Conservation (phyloP, 2,329 filamentous ascomycete genomes). For the Huntiella bhutanensis region DNA sequence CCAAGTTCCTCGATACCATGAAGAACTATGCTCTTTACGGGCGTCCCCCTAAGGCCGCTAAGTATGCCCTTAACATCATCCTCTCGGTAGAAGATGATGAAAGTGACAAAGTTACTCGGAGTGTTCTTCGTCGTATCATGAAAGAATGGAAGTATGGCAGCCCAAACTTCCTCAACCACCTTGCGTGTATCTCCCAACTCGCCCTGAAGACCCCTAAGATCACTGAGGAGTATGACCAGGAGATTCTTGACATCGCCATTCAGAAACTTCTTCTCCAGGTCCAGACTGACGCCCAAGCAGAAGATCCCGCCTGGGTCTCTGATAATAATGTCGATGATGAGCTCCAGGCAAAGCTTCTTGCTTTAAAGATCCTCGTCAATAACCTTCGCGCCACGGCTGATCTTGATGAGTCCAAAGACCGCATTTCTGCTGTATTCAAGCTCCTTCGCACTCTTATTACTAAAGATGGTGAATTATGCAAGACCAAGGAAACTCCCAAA, state of each 20-base stretch:
- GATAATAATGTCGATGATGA: slow-evolving; percentile 58
- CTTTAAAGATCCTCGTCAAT: slow-evolving; percentile 73
- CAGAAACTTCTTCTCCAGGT: slow-evolving; percentile 55
- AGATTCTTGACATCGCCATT: slow-evolving; percentile 61
- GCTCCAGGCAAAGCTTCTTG: slow-evolving; percentile 63
- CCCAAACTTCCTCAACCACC: slow-evolving; percentile 55
- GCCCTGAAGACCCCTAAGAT: slow-evolving; percentile 56
- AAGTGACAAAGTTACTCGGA: slow-evolving; percentile 63
- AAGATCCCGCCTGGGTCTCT: slow-evolving; percentile 46
- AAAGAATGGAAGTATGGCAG: slow-evolving; percentile 56
- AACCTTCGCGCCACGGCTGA: slow-evolving; percentile 47
- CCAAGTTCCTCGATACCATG: slow-evolving; percentile 64
- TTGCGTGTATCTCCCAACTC: slow-evolving; percentile 55
- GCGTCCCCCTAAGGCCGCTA: slow-evolving; percentile 62
- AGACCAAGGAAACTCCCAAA: slow-evolving; percentile 53
- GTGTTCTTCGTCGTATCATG: slow-evolving; percentile 58
- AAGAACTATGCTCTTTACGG: slow-evolving; percentile 70
- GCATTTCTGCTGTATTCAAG: slow-evolving; percentile 52
- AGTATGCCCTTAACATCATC: slow-evolving; percentile 83
- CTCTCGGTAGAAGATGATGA: slow-evolving; percentile 57
- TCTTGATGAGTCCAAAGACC: slow-evolving; percentile 27
- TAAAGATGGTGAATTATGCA: slow-evolving; percentile 62
- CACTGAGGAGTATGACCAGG: slow-evolving; percentile 52
- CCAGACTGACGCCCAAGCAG: slow-evolving; percentile 34
- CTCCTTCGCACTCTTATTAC: slow-evolving; percentile 60